phyloP scores from a whole-genome alignment of 2,329 filamentous ascomycete species.

The Colletotrichum lindemuthianum region DNA sequence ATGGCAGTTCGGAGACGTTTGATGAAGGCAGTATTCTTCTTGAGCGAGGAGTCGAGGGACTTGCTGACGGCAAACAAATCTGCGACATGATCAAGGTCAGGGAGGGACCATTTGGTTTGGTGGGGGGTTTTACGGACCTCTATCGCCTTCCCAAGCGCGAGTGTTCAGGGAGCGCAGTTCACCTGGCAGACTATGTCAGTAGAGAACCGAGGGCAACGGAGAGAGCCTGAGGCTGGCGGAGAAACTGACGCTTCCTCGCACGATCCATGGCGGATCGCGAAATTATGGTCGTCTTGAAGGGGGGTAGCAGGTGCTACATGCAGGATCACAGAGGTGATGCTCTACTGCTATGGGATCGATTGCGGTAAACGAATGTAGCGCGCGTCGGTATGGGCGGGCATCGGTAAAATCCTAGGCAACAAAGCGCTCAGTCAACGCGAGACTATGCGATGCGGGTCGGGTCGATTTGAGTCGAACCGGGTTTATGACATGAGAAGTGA shows the following conservation, averaged over 20 bases:
- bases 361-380: constrained; percentile 48
- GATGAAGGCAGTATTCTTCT: constrained; percentile 98
- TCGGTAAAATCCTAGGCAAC: constrained; percentile 43
- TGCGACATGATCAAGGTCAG: constrained; percentile 47
- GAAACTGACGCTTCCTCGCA: constrained; percentile 67
- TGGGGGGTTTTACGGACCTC: constrained; percentile 64
- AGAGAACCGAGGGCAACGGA: not conserved
- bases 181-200: constrained; percentile 61
- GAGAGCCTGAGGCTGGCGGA: not conserved
- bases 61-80: constrained; percentile 81
- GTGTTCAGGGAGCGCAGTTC: constrained; percentile 91
- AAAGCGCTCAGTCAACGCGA: constrained; percentile 12
- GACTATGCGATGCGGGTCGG: not conserved
- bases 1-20: constrained; percentile 93
- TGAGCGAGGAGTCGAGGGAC: constrained; percentile 91
- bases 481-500: not conserved
- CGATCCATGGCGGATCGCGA: constrained; percentile 68
- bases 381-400: constrained; percentile 50
- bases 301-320: constrained; percentile 55
- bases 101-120: constrained; percentile 15
- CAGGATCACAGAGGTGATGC: constrained; percentile 39
- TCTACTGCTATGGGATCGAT: constrained; percentile 54
- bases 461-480: not conserved
- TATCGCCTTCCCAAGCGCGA: constrained; percentile 88
- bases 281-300: constrained; percentile 43